Percentiles rank a stretch among this genome's conserved stretches.
These are phyloP conservation scores for Auriscalpium microsporum DNA, from an alignment of 768 basidiomycete species.

Conservation along the genomic window DNA sequence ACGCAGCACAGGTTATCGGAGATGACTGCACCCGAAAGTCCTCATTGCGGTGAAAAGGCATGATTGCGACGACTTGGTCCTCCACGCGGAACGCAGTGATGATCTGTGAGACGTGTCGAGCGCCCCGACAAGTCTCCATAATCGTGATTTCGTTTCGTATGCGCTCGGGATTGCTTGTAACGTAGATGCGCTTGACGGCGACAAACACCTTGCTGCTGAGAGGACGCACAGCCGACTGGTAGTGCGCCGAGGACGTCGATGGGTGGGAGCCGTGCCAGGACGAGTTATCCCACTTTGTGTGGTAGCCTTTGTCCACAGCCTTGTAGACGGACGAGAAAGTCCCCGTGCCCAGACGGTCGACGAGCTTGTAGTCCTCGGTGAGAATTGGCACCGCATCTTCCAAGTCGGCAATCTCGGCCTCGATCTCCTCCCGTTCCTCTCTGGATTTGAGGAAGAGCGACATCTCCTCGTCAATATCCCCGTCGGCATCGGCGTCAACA, in stretches of 20 bases:
- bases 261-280: constrained; percentile 67
- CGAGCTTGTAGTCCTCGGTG: constrained; percentile 56
- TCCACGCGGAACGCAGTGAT: constrained; percentile 88
- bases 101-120: constrained; percentile 83
- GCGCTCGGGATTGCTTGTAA: constrained; percentile 87
- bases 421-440: constrained; percentile 69
- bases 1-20: background rate
- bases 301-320: constrained; percentile 72
- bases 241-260: constrained; percentile 52
- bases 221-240: constrained; percentile 42
- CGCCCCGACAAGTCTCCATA: constrained; percentile 76
- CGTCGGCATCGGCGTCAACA: constrained; percentile 25
- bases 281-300: constrained; percentile 67
- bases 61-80: constrained; percentile 89
- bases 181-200: constrained; percentile 94
- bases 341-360: constrained; percentile 92
- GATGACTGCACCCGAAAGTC: constrained; percentile 79
- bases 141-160: constrained; percentile 91
- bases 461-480: constrained; percentile 52
- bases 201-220: constrained; percentile 60
- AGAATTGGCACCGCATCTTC: constrained; percentile 59
- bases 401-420: constrained; percentile 69
- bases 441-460: constrained; percentile 47
- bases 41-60: constrained; percentile 88
- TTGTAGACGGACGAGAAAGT: constrained; percentile 99